Evolutionary conservation across 768 basidiomycete genomes (phyloP).

Genomic region (Hericium alpestre): DNA sequence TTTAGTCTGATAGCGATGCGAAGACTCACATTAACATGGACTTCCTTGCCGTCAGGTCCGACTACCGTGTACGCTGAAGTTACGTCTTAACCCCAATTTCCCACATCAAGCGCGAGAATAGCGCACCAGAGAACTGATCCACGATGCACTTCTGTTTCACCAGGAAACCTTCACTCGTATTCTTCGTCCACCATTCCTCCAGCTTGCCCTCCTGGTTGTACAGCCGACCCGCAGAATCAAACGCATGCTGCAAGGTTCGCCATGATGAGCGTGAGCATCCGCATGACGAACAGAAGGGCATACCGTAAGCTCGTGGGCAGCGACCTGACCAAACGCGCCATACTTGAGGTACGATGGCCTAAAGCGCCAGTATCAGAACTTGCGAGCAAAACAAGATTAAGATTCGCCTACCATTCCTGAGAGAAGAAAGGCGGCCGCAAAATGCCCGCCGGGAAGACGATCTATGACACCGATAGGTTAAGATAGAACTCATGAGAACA

Average conservation of each 20-base stretch:
- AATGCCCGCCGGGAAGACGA: conserved; percentile 95
- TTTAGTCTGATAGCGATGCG: neutral
- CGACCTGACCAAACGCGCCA: conserved; percentile 87
- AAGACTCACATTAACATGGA: conserved; percentile 74
- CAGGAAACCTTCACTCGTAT: conserved; percentile 75
- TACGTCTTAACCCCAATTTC: neutral
- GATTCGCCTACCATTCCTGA: conserved; percentile 47
- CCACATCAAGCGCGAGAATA: neutral
- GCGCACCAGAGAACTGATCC: conserved; percentile 77
- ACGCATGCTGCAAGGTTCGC: conserved; percentile 53
- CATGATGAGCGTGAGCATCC: neutral
- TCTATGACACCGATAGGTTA: conserved; percentile 31
- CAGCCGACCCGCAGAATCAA: conserved; percentile 80
- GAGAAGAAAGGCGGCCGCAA: conserved; percentile 88
- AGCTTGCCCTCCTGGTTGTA: conserved; percentile 87
- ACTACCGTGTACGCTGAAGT: conserved; percentile 64
- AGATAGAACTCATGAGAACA: neutral
- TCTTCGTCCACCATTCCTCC: conserved; percentile 88
- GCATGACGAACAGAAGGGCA: neutral
- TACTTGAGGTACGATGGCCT: conserved; percentile 88
- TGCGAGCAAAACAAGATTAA: neutral
- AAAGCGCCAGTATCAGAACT: conserved; percentile 2
- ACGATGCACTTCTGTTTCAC: conserved; percentile 79
- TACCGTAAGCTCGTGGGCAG: conserved; percentile 86
- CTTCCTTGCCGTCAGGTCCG: conserved; percentile 73